Base-by-base conservation (phyloP, 345 rosid genomes). In the Heritiera fomes region DNA sequence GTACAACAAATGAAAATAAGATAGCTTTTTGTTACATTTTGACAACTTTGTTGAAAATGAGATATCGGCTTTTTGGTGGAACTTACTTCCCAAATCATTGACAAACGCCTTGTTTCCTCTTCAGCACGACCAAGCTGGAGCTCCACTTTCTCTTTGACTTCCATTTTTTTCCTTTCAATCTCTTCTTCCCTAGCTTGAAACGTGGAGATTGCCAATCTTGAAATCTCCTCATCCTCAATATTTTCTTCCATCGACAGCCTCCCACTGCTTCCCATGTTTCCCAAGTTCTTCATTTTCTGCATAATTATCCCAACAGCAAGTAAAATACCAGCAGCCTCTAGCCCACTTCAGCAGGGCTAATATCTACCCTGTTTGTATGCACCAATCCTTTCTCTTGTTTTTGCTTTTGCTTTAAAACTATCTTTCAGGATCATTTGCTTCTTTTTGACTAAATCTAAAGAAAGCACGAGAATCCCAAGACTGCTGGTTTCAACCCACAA, bases 101-200 rank as follows among this genome's bases (percentile, higher is more conserved):
- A 80, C 78, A 94, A 80, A 73, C 94, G 89, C 76, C 80, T 88
- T 12, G 92, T 87, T 82, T 89, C 92, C 80, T 94, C 96, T 77
- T 94, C 94, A 1, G 96, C 96, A 49, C 87, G 89, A 13, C 88
- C 92, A 0, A 94, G 82, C 11, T 87, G 90, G 66, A 85, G 89
- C 79, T 91, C 90, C 65, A 92, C 92, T 82, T 82, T 90, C 82
- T 87, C 94, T 77, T 78, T 90, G 65, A 91, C 91, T 67, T 84
- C 88, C 89, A 80, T 83, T 77, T 86, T 94, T 90, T 87, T 94
- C 89, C 87, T 87, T 85, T 88, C 90, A 34, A 93, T 94, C 90
- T 91, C 93, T 71, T 94, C 94, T 84, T 94, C 98, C 82, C 85
- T 78, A 7, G 94, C 94, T 79, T 93, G 90, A 68, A 91, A 71